phyloP scores from a whole-genome alignment of 306 rosid genomes.

The Styphnolobium japonicum region DNA sequence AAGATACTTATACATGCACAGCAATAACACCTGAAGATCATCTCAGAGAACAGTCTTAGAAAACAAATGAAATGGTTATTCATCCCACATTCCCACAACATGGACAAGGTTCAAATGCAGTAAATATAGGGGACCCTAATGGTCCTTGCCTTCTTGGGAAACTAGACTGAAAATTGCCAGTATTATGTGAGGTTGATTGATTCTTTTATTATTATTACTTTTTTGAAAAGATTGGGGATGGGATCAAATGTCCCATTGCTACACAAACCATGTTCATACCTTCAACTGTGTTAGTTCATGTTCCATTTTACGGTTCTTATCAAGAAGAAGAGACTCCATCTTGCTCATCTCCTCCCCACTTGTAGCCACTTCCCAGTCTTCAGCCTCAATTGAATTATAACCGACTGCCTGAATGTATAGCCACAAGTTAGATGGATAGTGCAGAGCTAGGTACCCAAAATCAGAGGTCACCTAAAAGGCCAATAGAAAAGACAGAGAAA shows the following conservation, averaged over 20 bases:
- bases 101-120: conserved; percentile 11
- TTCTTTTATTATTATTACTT: neutral
- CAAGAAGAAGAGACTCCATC: conserved; percentile 99
- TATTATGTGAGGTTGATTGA: neutral
- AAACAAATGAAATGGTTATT: neutral
- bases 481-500: neutral
- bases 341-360: conserved; percentile 99
- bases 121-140: neutral
- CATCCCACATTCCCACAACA: neutral
- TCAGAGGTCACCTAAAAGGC: neutral
- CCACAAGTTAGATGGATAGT: conserved; percentile 20
- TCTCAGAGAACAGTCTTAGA: neutral
- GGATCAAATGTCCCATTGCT: conserved; percentile 13
- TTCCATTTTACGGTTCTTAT: conserved; percentile 97
- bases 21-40: conserved; percentile 2
- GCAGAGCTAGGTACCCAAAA: conserved; percentile 17
- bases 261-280: conserved; percentile 42
- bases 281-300: conserved; percentile 91
- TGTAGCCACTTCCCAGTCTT: conserved; percentile 98
- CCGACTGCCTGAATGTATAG: conserved; percentile 76
- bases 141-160: neutral
- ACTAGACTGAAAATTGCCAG: conserved; percentile 1
- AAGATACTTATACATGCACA: conserved; percentile 2
- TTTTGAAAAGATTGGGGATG: neutral
- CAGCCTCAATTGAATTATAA: conserved; percentile 96